Evolutionary conservation across 164 flowering plant species (phyloP), one percentile per base, ranked within the genome.

Genomic region (Saururus chinensis): DNA sequence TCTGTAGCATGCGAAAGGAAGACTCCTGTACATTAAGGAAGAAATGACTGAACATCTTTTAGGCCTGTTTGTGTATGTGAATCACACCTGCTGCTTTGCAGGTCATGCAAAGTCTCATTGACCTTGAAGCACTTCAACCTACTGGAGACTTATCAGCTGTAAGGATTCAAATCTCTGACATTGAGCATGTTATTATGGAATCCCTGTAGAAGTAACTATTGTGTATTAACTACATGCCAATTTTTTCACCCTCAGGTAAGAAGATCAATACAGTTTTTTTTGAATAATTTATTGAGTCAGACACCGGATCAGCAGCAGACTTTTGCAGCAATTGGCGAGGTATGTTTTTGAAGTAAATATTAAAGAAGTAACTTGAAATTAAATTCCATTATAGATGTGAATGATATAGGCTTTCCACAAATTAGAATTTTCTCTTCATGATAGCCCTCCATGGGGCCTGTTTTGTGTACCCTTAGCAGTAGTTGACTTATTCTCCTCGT

Each of bases 131-230:
- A 64, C 96, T 92, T 51, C 88, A 84, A 71, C 96, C 98, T 61
- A 86, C 95, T 45, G 98, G 98, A 70, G 98, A 92, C 77, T 19
- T 92, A 81, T 77, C 95, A 56, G 62, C 98, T 60, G 98, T 92
- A 84, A 45, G 64, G n/a, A 40, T 40, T 49, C 41, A 30, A 6
- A 30, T 14, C 21, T 8, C 59, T 55, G 14, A 45, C 14, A 0
- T 45, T 12, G 7, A 45, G 49, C 49, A 45, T 48, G 53, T 25
- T 22, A 25, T 51, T 60, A 12, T 12, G 21, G 16, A 58, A 20
- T 59, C n/a, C 37, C 37, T 30, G 37, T 30, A 30, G 6, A 30
- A 30, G 37, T 30, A 30, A 19, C 19, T 40, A 0, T 41, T 53
- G 20, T 53, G 17, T 19, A 53, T 53, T 53, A 3, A 9, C 56